These are phyloP conservation scores for Conticribra weissflogii DNA, from an alignment of 108 stramenopile genomes.

Conservation along the genomic window DNA sequence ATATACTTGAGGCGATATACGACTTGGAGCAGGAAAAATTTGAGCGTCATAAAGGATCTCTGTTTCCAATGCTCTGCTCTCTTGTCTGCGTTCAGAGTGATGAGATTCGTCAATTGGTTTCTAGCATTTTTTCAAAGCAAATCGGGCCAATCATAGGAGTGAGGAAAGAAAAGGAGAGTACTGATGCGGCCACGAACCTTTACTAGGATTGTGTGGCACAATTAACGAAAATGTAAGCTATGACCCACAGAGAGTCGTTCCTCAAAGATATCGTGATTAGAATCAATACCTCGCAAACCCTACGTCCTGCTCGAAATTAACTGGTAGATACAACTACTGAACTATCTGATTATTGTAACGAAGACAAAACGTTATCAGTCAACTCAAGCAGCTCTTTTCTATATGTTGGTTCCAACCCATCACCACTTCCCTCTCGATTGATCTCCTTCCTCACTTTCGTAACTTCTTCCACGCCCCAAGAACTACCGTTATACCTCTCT, in stretches of 20 bases:
- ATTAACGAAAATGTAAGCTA: too few species aligned
- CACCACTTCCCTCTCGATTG: slow-evolving; percentile 47
- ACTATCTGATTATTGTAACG: slow-evolving; percentile 10
- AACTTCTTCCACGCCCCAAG: slow-evolving; percentile 39
- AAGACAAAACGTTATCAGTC: slow-evolving; percentile 34
- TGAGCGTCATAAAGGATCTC: slow-evolving; percentile 47
- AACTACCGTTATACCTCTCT: slow-evolving; percentile 7
- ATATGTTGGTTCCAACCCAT: slow-evolving; percentile 43
- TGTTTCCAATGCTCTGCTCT: slow-evolving; percentile 76
- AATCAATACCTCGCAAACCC: too few species aligned
- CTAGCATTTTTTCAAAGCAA: slow-evolving; percentile 60
- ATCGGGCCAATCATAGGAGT: slow-evolving; percentile 57
- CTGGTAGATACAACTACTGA: too few species aligned
- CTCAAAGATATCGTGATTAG: too few species aligned
- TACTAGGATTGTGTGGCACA: too few species aligned
- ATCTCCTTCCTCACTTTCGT: slow-evolving; percentile 27
- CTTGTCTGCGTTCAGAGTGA: slow-evolving; percentile 74
- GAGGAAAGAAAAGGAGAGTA: not conserved
- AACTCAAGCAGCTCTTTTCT: slow-evolving; percentile 41
- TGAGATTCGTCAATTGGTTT: slow-evolving; percentile 77
- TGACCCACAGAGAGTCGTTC: too few species aligned
- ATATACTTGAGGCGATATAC: slow-evolving; percentile 66
- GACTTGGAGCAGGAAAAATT: slow-evolving; percentile 60
- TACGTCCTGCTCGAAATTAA: too few species aligned
- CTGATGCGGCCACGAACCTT: too few species aligned